phyloP scores from a whole-genome alignment of 352 stramenopile species.

The Phytophthora capsici region DNA sequence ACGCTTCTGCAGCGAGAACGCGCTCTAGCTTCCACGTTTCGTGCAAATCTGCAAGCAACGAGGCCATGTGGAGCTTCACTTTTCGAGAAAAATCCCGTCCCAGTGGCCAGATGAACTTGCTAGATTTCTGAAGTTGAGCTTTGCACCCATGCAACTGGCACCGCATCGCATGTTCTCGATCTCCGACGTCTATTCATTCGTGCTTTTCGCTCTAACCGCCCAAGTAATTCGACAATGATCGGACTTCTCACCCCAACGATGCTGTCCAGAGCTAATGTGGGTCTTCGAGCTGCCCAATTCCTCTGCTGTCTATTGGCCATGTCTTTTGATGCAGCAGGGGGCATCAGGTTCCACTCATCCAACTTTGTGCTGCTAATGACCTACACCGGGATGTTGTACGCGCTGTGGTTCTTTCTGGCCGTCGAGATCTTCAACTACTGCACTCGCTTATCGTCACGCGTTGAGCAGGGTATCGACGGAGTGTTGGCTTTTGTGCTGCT shows the following conservation, averaged over 20 bases:
- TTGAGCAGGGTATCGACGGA: constrained; percentile 43
- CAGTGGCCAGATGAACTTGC: constrained; percentile 8
- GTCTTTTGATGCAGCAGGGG: constrained; percentile 43
- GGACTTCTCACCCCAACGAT: constrained; percentile 20
- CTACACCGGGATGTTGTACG: constrained; percentile 71
- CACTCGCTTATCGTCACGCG: constrained; percentile 19
- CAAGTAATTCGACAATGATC: constrained; percentile 22
- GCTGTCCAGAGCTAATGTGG: constrained; percentile 28
- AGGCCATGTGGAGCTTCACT: not conserved
- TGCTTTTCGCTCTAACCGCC: constrained; percentile 10
- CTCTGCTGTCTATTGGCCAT: constrained; percentile 59
- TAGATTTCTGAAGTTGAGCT: constrained; percentile 17
- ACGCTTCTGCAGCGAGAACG: constrained; percentile 2
- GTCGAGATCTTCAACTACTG: constrained; percentile 50
- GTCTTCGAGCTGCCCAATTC: constrained; percentile 46
- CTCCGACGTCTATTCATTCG: constrained; percentile 6
- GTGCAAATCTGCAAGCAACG: not conserved
- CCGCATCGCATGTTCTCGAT: not conserved
- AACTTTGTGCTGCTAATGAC: constrained; percentile 65
- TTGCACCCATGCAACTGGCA: not conserved
- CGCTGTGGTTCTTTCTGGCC: constrained; percentile 46
- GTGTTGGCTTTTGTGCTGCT: constrained; percentile 51
- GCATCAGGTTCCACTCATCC: constrained; percentile 41
- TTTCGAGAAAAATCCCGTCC: constrained; percentile 8
- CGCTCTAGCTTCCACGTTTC: not conserved